These are phyloP conservation scores for Lactifluus piperatus DNA, from an alignment of 768 basidiomycete genomes.

Conservation along the genomic window DNA sequence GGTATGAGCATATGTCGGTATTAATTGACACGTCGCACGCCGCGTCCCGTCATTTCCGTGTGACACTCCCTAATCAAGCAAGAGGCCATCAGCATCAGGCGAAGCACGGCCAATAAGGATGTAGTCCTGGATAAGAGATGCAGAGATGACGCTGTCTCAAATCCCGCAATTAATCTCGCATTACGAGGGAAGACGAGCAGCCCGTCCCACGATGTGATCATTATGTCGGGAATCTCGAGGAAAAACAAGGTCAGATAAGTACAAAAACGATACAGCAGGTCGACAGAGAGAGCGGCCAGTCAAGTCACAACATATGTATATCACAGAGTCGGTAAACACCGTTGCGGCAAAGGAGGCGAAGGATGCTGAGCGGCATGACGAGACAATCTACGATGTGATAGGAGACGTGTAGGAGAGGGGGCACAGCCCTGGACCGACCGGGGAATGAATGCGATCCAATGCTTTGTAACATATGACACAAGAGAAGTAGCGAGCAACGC, in stretches of 20 bases:
- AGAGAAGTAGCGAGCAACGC: background rate
- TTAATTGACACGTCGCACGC: background rate
- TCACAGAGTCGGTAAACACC: slow-evolving; percentile 17
- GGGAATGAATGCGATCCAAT: background rate
- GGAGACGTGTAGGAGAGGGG: background rate
- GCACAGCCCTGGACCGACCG: background rate
- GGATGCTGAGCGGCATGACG: background rate
- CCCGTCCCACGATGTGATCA: background rate
- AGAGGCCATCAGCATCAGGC: background rate
- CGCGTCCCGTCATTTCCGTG: slow-evolving; percentile 1
- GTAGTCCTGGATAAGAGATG: background rate
- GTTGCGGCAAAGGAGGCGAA: background rate
- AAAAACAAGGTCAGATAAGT: background rate
- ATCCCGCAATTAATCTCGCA: background rate
- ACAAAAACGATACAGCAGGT: slow-evolving; percentile 12
- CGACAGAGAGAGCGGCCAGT: slow-evolving; percentile 2
- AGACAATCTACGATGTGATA: slow-evolving; percentile 2
- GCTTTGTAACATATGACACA: background rate
- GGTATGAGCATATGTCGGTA: background rate
- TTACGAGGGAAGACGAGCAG: background rate
- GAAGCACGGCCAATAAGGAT: background rate
- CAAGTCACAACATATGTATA: slow-evolving; percentile 13
- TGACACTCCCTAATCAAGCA: background rate
- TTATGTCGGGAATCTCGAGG: background rate
- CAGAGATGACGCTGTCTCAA: background rate